Percentiles rank a stretch among this genome's conserved stretches.
These are phyloP conservation scores for Diutina mesorugosa DNA, from an alignment of 1,139 yeast genomes.

Conservation along the genomic window DNA sequence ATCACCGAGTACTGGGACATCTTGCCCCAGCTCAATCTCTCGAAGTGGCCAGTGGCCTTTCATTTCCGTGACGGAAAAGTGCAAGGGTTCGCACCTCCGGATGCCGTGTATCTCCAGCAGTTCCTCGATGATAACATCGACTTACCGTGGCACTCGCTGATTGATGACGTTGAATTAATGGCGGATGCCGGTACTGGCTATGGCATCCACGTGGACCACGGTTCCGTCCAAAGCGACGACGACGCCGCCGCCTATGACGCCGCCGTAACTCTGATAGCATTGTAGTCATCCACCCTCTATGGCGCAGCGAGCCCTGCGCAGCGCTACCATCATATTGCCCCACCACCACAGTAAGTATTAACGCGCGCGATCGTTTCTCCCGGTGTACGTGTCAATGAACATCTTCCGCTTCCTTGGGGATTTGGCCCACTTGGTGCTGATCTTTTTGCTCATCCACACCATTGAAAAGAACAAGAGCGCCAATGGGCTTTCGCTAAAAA, in stretches of 20 bases:
- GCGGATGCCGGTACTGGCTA: neutral
- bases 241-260: neutral
- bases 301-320: neutral
- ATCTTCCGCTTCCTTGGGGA: conserved; percentile 59
- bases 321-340: neutral
- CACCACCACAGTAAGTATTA: neutral
- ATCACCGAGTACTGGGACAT: conserved; percentile 16
- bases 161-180: neutral
- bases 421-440: conserved; percentile 71
- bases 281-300: too few species aligned
- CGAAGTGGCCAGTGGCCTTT: conserved; percentile 21
- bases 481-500: conserved; percentile 78
- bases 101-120: neutral
- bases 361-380: neutral
- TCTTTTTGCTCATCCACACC: conserved; percentile 59
- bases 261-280: neutral
- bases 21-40: conserved; percentile 14
- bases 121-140: neutral
- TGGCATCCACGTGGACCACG: neutral
- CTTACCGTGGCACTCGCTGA: neutral
- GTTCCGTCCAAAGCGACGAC: neutral
- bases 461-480: conserved; percentile 56
- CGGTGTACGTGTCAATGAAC: conserved; percentile 17
- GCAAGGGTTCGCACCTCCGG: conserved; percentile 12
- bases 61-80: conserved; percentile 13